Evolutionary conservation across 208 protist genomes (phyloP).

Genomic region (Leishmania aethiopica): DNA sequence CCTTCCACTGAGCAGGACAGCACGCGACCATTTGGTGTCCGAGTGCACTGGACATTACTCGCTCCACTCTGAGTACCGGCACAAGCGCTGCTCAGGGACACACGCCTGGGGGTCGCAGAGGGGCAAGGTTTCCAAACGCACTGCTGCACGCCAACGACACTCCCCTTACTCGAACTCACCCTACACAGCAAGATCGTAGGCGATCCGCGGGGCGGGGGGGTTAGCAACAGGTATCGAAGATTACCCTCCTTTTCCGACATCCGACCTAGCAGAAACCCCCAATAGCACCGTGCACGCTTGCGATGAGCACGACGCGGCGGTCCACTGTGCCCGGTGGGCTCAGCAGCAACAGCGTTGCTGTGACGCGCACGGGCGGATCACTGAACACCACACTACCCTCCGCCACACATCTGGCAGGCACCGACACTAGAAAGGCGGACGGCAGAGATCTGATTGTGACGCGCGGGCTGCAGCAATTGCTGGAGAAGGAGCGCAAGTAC

Average conservation of each 20-base stretch:
- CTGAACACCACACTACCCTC: slow-evolving; percentile 15
- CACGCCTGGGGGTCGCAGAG: background rate
- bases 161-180: background rate
- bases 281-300: no score
- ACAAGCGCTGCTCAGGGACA: background rate
- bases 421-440: background rate
- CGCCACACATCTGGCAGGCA: background rate
- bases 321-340: background rate
- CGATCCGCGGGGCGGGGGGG: background rate
- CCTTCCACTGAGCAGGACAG: background rate
- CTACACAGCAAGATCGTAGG: background rate
- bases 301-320: slow-evolving; percentile 8
- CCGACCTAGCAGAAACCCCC: no score
- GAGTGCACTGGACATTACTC: background rate
- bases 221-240: background rate
- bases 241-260: background rate
- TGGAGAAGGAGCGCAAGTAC: slow-evolving; percentile 59
- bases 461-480: slow-evolving; percentile 66
- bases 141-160: background rate
- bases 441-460: slow-evolving; percentile 63
- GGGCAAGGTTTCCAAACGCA: no score
- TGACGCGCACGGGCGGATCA: slow-evolving; percentile 9
- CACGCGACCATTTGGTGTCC: background rate
- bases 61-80: background rate
- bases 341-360: slow-evolving; percentile 3